Base-by-base conservation (phyloP, 345 rosid genomes). In the Brassica incana region DNA sequence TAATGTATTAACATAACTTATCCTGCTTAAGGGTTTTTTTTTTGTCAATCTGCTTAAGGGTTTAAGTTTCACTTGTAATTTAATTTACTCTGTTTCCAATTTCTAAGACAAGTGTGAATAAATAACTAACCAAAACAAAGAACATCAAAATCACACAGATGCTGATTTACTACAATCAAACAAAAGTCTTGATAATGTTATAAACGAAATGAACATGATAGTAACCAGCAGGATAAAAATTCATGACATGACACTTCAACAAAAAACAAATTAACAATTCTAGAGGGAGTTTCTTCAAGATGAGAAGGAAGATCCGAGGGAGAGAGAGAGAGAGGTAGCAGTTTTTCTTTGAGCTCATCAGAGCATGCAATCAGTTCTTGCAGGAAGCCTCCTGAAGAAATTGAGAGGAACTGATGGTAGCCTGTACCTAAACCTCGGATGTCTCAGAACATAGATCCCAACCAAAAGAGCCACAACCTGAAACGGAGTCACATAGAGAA, bases 301-400 rank as follows among this genome's bases (percentile, higher is more conserved):
- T 74, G 50, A 23, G 16, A 71, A 32, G 27, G 38, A 38, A 58
- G 48, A 40, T 40, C 61, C 15, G 15, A 40, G 56, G 12, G 45
- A 40, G 48, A 40, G 48, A 14, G 5, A n/a, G 5, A 65, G 69
- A 65, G 69, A 7, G 58, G 15, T n/a, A 1, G 8, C 12, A 16
- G 9, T 33, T 64, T 65, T 10, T 45, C 36, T 6, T 58, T 0
- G 20, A 43, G 66, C 3, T 88, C 88, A 93, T 90, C 88, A 93
- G 73, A 93, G 76, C 97, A 93, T 93, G 83, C 90, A 88, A 83
- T 93, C 98, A 6, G 98, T 89, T 85, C 98, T 89, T 7, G 98
- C 97, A 1, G 98, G 98, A 77, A 93, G 80, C 83, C 98, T 82
- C 67, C 98, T 85, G 92, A 93, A 93, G 97, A 93, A 91, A 80